Evolutionary conservation across 768 basidiomycete species (phyloP).

Genomic region (Cubamyces lactineus): DNA sequence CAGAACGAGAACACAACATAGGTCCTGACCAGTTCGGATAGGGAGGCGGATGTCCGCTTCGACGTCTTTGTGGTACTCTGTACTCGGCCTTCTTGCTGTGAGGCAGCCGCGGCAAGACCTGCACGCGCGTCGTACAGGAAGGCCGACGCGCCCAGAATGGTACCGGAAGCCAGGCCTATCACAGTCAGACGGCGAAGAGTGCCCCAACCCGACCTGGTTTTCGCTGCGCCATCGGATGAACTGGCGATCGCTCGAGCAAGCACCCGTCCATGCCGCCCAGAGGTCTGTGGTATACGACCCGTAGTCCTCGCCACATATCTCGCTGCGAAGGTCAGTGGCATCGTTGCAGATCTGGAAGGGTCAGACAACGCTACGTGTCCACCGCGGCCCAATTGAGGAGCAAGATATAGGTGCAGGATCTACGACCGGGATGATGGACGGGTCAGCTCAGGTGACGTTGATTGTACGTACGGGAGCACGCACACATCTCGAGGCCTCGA

Average conservation of each 20-base stretch:
- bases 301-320: neutral
- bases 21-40: slow-evolving; percentile 56
- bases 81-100: slow-evolving; percentile 4
- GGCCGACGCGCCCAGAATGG: neutral
- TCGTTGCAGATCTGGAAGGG: neutral
- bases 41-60: slow-evolving; percentile 20
- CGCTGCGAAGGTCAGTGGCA: neutral
- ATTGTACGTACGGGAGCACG: slow-evolving; percentile 3
- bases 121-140: slow-evolving; percentile 19
- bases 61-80: neutral
- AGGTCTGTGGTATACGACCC: neutral
- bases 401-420: neutral
- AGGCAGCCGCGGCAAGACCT: slow-evolving; percentile 20
- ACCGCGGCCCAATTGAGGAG: too few relatives aligned
- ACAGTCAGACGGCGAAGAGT: slow-evolving; percentile 7
- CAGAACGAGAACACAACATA: slow-evolving; percentile 85
- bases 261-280: neutral
- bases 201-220: neutral
- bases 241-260: neutral
- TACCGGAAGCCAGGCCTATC: slow-evolving; percentile 1
- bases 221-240: neutral
- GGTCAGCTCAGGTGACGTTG: slow-evolving; percentile 2
- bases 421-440: neutral
- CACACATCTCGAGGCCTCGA: slow-evolving; percentile 6
- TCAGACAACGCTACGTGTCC: neutral